These are phyloP conservation scores for Aspergillus biplanus DNA, from an alignment of 495 filamentous ascomycete species.

Conservation along the genomic window DNA sequence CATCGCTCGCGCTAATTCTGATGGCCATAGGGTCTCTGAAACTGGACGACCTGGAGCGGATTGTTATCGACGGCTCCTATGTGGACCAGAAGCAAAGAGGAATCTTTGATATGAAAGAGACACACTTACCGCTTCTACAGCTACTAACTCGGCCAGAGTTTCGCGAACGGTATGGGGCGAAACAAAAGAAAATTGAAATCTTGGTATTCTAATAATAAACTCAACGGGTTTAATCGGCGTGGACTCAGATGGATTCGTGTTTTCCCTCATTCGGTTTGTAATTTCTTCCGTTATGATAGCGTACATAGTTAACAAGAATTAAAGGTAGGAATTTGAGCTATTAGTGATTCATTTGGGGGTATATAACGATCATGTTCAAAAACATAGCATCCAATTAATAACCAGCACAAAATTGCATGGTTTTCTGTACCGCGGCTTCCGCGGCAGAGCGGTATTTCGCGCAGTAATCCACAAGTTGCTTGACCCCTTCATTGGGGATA, in stretches of 20 bases:
- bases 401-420: constrained; percentile 4
- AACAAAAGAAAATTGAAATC: constrained; percentile 42
- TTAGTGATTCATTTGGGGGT: not conserved
- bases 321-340: too few species aligned
- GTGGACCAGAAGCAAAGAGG: constrained; percentile 91
- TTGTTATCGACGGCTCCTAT: constrained; percentile 87
- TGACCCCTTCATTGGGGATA: constrained; percentile 17
- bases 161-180: constrained; percentile 64
- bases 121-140: constrained; percentile 71
- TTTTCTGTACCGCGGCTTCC: constrained; percentile 9
- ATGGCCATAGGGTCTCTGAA: constrained; percentile 65
- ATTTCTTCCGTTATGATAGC: not conserved
- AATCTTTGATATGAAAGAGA: constrained; percentile 92
- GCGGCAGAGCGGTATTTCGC: constrained; percentile 23
- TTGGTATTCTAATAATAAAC: constrained; percentile 40
- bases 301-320: not conserved
- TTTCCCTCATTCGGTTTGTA: not conserved
- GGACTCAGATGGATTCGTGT: constrained; percentile 13
- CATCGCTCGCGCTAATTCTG: not conserved
- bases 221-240: constrained; percentile 22
- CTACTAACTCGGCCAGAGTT: constrained; percentile 69
- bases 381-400: not conserved
- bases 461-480: constrained; percentile 20
- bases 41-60: constrained; percentile 67
- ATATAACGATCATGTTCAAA: not conserved